These are phyloP conservation scores for Glycine soja DNA, from an alignment of 306 rosid genomes.

Conservation along the genomic window DNA sequence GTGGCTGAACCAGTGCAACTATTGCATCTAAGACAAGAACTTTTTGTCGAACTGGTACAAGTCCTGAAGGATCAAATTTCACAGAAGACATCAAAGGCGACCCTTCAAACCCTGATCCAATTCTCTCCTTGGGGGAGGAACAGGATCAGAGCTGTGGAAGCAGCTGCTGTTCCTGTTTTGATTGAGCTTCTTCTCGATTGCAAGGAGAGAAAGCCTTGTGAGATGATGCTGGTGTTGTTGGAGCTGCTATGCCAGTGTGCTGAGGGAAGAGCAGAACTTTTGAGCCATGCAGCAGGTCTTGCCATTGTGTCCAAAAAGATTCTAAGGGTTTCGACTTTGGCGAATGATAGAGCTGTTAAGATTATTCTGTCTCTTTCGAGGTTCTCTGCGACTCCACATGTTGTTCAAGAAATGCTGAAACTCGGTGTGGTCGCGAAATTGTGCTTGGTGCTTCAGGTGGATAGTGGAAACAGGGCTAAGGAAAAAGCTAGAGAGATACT, in stretches of 20 bases:
- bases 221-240: slow-evolving; percentile 66
- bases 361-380: slow-evolving; percentile 60
- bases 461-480: slow-evolving; percentile 73
- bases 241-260: slow-evolving; percentile 80
- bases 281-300: slow-evolving; percentile 78
- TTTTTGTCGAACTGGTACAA: slow-evolving; percentile 64
- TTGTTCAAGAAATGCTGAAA: slow-evolving; percentile 77
- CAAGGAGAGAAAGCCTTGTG: slow-evolving; percentile 60
- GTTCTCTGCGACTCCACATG: slow-evolving; percentile 64
- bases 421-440: slow-evolving; percentile 84
- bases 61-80: slow-evolving; percentile 69
- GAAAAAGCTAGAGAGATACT: slow-evolving; percentile 82
- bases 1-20: slow-evolving; percentile 60
- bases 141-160: slow-evolving; percentile 66
- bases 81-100: slow-evolving; percentile 60
- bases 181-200: slow-evolving; percentile 67
- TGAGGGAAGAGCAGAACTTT: slow-evolving; percentile 77
- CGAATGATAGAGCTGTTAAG: slow-evolving; percentile 74
- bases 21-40: slow-evolving; percentile 39
- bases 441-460: slow-evolving; percentile 82
- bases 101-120: slow-evolving; percentile 59
- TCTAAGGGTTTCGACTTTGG: slow-evolving; percentile 73
- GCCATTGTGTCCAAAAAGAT: slow-evolving; percentile 84
- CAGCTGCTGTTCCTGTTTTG: slow-evolving; percentile 67
- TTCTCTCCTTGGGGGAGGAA: slow-evolving; percentile 70